phyloP scores from a whole-genome alignment of 2,329 filamentous ascomycete genomes.

The Cladobotryum protrusum region DNA sequence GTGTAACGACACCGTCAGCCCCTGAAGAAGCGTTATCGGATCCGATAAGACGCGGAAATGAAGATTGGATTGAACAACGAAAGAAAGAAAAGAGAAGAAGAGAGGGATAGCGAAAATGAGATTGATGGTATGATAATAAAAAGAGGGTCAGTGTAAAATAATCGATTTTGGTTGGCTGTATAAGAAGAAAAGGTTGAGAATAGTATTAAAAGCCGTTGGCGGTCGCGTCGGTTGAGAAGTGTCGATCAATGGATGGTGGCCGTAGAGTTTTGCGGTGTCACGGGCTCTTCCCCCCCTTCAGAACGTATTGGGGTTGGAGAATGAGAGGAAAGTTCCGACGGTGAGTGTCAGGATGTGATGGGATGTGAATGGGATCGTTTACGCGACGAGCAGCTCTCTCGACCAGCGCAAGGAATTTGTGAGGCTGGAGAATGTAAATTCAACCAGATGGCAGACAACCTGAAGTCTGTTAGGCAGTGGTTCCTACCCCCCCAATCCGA shows the following conservation, averaged over 20 bases:
- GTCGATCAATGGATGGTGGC: no score
- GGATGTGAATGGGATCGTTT: not conserved
- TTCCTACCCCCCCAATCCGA: no score
- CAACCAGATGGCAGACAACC: no score
- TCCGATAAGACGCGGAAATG: not conserved
- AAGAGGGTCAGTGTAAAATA: not conserved
- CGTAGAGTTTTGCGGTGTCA: constrained; percentile 1
- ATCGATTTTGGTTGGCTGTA: not conserved
- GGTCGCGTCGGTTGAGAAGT: not conserved
- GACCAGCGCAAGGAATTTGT: not conserved
- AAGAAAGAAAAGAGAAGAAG: not conserved
- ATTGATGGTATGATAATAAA: not conserved
- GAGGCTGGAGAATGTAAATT: not conserved
- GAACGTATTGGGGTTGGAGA: constrained; percentile 8
- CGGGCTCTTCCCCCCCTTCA: constrained; percentile 11
- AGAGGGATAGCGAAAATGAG: constrained; percentile 2
- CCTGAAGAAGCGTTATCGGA: constrained; percentile 14
- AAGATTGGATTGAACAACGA: constrained; percentile 1
- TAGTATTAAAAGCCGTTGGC: not conserved
- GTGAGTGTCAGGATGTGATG: no score
- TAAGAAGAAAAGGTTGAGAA: not conserved
- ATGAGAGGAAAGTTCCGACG: constrained; percentile 8
- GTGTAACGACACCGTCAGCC: constrained; percentile 23
- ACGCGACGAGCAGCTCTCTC: constrained; percentile 5
- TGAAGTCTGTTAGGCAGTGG: no score